A percentile compares a stretch with the other conserved stretches of the same genome.
Conservation (phyloP, 768 basidiomycete genomes). For the Rickenella mellea region DNA sequence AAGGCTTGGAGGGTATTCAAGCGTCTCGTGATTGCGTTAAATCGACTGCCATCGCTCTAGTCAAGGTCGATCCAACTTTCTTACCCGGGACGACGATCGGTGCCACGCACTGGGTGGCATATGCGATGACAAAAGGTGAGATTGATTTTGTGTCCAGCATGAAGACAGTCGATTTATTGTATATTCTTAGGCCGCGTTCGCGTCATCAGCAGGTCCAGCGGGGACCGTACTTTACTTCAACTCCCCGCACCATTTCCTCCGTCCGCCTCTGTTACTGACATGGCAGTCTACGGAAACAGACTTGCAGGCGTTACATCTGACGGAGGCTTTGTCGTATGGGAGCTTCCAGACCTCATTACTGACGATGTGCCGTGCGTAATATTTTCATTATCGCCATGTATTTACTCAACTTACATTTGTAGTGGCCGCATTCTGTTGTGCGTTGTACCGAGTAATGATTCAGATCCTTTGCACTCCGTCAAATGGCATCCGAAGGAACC, state of each 20-base stretch:
- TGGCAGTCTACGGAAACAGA: slow-evolving; percentile 77
- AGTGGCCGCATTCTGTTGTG: slow-evolving; percentile 66
- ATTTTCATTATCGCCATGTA: neutral
- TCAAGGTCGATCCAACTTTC: slow-evolving; percentile 79
- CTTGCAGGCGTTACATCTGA: slow-evolving; percentile 83
- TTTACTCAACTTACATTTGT: slow-evolving; percentile 7
- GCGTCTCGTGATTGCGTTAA: slow-evolving; percentile 70
- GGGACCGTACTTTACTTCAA: slow-evolving; percentile 79
- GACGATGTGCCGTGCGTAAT: slow-evolving; percentile 75
- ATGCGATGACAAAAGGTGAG: slow-evolving; percentile 80
- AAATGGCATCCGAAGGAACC: slow-evolving; percentile 85
- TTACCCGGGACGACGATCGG: slow-evolving; percentile 82
- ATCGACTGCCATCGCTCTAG: slow-evolving; percentile 84
- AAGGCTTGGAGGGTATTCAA: slow-evolving; percentile 63
- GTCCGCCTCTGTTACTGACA: slow-evolving; percentile 64
- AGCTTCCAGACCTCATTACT: slow-evolving; percentile 71
- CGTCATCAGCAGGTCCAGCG: slow-evolving; percentile 81
- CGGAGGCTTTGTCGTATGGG: slow-evolving; percentile 86
- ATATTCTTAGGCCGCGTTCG: slow-evolving; percentile 58
- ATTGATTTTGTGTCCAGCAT: neutral
- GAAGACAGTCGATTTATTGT: neutral
- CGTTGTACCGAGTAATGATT: slow-evolving; percentile 49
- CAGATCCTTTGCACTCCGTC: slow-evolving; percentile 64
- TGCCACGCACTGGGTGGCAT: slow-evolving; percentile 87
- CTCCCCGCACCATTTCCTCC: slow-evolving; percentile 48